Evolutionary conservation across 2,329 filamentous ascomycete species (phyloP), one percentile per base, ranked within the genome.

Genomic region (Coniochaeta ligniaria): DNA sequence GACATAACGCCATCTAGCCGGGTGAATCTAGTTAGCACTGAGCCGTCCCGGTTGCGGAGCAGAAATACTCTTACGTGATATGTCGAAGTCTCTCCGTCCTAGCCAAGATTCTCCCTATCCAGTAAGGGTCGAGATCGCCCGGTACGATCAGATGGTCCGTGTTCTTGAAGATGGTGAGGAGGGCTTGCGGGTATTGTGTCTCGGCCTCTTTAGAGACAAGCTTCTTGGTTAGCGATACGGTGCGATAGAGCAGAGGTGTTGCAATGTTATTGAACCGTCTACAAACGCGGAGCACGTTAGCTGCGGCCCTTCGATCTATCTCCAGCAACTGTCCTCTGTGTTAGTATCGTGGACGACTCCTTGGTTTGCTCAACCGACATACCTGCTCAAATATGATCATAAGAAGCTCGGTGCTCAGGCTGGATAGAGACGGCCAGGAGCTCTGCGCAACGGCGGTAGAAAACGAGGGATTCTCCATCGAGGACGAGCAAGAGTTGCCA

Each of bases 381-480:
- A 79, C 78, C 67, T 78, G 72, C 64, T 76, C 66, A 28, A 78
- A 71, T 36, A 80, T 73, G 41, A 79, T 67, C 59, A 69, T 65
- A n/a, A 80, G 57, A 17, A 80, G 66, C 67, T 80, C 78, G 5
- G 75, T 72, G 65, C 75, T 78, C 20, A 80, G 71, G 59, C 71
- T 66, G 58, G 72, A 63, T 22, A 76, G 63, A 11, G 69, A 72
- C 65, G 47, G 47, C 47, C 47, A 52, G 14, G 47, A 11, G 6
- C 47, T 26, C 22, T n/a, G 6, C 1, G 47, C 47, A 31, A n/a
- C 14, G 11, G 47, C 22, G 2, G 47, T n/a, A 52, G 24, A 31
- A n/a, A 28, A 52, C 4, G 26, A 52, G 2, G 12, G 2, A 4
- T n/a, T 24, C 2, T 31, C 47, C 24, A 22, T 26, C 68, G 69